Evolutionary conservation across 2,329 filamentous ascomycete genomes (phyloP).

Genomic region (Gaeumannomyces tritici): DNA sequence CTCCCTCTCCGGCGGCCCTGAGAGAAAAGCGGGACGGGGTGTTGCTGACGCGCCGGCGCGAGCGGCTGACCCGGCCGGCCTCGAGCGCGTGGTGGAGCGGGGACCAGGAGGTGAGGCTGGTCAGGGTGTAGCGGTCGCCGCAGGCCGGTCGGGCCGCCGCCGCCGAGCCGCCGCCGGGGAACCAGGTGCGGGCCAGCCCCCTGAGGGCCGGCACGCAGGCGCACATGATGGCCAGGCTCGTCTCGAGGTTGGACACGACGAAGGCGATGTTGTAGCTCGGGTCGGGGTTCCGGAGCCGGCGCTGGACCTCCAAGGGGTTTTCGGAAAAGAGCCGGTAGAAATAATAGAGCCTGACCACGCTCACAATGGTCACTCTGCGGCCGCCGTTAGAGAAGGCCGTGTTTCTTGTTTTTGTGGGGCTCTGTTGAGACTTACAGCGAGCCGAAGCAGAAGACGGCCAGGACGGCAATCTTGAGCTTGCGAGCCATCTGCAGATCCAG

Average conservation of each 20-base stretch:
- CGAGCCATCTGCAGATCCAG: constrained; percentile 20
- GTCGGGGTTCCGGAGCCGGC: constrained; percentile 13
- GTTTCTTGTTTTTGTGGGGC: not conserved
- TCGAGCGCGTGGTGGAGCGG: not conserved
- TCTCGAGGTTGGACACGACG: constrained; percentile 22
- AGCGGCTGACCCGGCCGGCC: not conserved
- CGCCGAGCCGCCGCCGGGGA: constrained; percentile 9
- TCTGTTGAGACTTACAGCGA: constrained; percentile 12
- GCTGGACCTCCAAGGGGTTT: constrained; percentile 5
- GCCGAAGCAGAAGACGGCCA: constrained; percentile 23
- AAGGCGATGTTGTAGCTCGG: constrained; percentile 19
- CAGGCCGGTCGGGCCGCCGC: not conserved
- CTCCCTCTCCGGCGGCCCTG: too few species aligned
- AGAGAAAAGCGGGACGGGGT: not conserved
- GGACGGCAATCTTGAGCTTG: constrained; percentile 23
- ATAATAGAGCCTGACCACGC: constrained; percentile 17
- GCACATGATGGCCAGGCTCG: constrained; percentile 27
- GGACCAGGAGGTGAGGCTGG: not conserved
- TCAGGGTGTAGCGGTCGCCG: not conserved
- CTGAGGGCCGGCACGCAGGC: constrained; percentile 27
- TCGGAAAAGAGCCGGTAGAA: constrained; percentile 8
- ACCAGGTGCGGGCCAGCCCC: constrained; percentile 21
- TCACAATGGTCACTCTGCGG: constrained; percentile 18
- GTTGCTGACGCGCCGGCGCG: not conserved
- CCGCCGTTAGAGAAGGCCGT: not conserved